Conservation (phyloP, 2,329 filamentous ascomycete genomes). For the Talaromyces sp. region DNA sequence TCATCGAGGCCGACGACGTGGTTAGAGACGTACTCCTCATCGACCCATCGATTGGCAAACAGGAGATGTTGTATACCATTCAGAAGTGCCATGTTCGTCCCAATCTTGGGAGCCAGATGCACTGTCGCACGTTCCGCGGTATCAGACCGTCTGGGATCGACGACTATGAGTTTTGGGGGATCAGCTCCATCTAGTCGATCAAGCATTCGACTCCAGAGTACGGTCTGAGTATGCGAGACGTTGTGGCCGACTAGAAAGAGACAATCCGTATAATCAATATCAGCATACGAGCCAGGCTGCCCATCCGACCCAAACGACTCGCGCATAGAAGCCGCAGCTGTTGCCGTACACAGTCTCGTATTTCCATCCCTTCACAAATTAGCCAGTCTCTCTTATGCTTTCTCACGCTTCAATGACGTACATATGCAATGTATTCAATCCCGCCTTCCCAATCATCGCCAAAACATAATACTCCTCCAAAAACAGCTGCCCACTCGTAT, state of each 20-base stretch:
- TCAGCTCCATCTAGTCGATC: slow-evolving; percentile 29
- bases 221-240: slow-evolving; percentile 36
- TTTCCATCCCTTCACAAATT: slow-evolving; percentile 36
- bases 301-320: slow-evolving; percentile 40
- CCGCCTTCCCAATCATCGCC: slow-evolving; percentile 39
- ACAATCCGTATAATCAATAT: slow-evolving; percentile 38
- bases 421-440: slow-evolving; percentile 39
- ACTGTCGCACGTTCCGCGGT: slow-evolving; percentile 34
- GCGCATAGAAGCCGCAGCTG: slow-evolving; percentile 38
- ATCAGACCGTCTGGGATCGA: slow-evolving; percentile 35
- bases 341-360: slow-evolving; percentile 39
- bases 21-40: slow-evolving; percentile 30
- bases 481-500: slow-evolving; percentile 39
- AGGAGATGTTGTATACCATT: slow-evolving; percentile 31
- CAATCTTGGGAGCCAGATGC: slow-evolving; percentile 28
- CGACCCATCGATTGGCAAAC: slow-evolving; percentile 36
- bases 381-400: not conserved
- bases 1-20: slow-evolving; percentile 30
- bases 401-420: slow-evolving; percentile 20
- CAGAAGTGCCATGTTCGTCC: slow-evolving; percentile 38
- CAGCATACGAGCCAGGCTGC: slow-evolving; percentile 36
- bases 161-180: slow-evolving; percentile 36
- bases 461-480: slow-evolving; percentile 41
- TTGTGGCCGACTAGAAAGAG: slow-evolving; percentile 40
- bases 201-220: slow-evolving; percentile 30